These are phyloP conservation scores for Gentiana macrophylla DNA, from an alignment of 257 asterid species.

Conservation along the genomic window DNA sequence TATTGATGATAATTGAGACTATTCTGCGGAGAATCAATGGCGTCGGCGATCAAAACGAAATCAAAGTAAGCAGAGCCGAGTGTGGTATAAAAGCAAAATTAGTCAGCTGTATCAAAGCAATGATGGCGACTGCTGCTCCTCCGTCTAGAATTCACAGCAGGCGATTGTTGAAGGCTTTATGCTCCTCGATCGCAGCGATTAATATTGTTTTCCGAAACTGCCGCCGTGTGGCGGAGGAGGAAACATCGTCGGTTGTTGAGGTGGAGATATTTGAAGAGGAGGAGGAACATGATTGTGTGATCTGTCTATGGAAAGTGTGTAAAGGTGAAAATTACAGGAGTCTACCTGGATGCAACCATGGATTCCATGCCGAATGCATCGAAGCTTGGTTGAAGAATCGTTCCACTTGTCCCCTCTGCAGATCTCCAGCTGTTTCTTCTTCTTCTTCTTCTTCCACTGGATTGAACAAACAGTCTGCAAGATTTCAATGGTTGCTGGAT, in stretches of 20 bases:
- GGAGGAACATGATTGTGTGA: conserved; percentile 14
- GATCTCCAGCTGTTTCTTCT: neutral
- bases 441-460: neutral
- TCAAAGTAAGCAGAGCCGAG: too few species aligned
- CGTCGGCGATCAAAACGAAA: too few species aligned
- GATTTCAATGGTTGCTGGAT: too few species aligned
- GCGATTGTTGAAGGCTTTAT: too few species aligned
- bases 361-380: conserved; percentile 22
- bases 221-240: conserved; percentile 5
- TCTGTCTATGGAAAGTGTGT: conserved; percentile 21
- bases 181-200: too few species aligned
- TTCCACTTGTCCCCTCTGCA: conserved; percentile 24
- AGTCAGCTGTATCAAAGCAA: too few species aligned
- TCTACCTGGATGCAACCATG: conserved; percentile 23
- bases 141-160: too few species aligned
- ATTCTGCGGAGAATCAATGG: too few species aligned
- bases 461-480: too few species aligned
- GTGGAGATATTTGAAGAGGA: neutral
- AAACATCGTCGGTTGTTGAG: neutral
- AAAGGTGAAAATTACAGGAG: conserved; percentile 18
- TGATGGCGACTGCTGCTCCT: too few species aligned
- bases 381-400: conserved; percentile 23
- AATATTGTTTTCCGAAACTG: neutral
- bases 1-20: too few species aligned
- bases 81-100: too few species aligned